These are phyloP conservation scores for Metrosideros polymorpha DNA, from an alignment of 441 rosid genomes.

Conservation along the genomic window DNA sequence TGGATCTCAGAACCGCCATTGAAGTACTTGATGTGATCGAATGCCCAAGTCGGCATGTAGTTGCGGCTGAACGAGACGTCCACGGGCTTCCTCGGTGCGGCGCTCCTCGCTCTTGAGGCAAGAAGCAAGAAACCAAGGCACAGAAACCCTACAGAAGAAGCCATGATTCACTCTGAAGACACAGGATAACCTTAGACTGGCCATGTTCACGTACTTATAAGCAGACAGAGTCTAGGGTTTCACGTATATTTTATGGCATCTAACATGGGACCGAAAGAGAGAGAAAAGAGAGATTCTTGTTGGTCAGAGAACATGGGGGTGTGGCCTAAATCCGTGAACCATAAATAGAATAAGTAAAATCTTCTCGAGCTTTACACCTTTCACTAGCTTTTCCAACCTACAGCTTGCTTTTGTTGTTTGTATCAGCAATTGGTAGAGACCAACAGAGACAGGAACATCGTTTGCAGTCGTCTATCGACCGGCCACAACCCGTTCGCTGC, in stretches of 20 bases:
- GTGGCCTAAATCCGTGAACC: not conserved
- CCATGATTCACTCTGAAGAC: constrained; percentile 15
- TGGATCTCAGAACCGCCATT: constrained; percentile 15
- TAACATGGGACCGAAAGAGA: not conserved
- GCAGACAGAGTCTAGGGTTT: not conserved
- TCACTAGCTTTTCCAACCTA: not conserved
- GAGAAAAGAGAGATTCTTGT: not conserved
- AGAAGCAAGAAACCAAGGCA: constrained; percentile 31
- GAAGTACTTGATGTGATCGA: constrained; percentile 21
- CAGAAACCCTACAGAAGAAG: constrained; percentile 20
- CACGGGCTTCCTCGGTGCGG: not conserved
- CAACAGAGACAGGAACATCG: not conserved
- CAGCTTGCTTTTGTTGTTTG: not conserved
- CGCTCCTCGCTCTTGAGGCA: not conserved
- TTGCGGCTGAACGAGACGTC: constrained; percentile 7
- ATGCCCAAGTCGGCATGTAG: constrained; percentile 20
- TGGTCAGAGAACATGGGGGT: not conserved
- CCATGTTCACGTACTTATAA: not conserved
- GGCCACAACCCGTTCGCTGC: not conserved
- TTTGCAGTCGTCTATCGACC: not conserved
- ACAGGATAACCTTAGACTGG: not conserved
- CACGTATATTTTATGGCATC: not conserved
- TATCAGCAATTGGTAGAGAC: not conserved
- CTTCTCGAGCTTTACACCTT: not conserved
- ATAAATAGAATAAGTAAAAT: not conserved